Conservation (phyloP, 306 rosid species). For the Cicer judaicum region DNA sequence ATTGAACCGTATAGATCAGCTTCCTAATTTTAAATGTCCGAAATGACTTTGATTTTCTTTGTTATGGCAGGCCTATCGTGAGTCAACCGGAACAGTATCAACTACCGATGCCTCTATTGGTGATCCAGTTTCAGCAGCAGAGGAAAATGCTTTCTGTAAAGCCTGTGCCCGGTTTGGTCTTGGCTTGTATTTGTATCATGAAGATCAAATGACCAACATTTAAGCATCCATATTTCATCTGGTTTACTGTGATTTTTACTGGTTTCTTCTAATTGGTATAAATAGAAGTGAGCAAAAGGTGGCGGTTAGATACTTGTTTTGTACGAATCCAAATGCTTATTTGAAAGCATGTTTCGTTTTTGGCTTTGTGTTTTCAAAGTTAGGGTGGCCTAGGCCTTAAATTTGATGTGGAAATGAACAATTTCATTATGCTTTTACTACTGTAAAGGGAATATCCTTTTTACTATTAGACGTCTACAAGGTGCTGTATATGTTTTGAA, state of each 20-base stretch:
- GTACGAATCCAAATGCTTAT: conserved; percentile 35
- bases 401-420: conserved; percentile 15
- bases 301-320: conserved; percentile 30
- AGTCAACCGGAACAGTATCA: conserved; percentile 85
- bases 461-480: not conserved
- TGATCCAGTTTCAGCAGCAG: conserved; percentile 95
- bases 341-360: conserved; percentile 24
- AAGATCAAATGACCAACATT: conserved; percentile 53
- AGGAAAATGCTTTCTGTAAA: conserved; percentile 94
- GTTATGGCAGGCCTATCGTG: conserved; percentile 80
- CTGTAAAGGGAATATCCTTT: conserved; percentile 12
- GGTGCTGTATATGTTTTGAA: conserved; percentile 4
- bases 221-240: conserved; percentile 38
- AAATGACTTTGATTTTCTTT: conserved; percentile 25
- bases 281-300: conserved; percentile 35
- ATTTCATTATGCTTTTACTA: conserved; percentile 2
- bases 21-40: conserved; percentile 5
- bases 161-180: conserved; percentile 99
- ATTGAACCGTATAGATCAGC: conserved; percentile 18
- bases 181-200: conserved; percentile 90
- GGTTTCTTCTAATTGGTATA: conserved; percentile 39
- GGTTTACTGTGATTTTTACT: conserved; percentile 34
- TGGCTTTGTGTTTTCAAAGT: conserved; percentile 20
- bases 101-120: conserved; percentile 52
- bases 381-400: conserved; percentile 21